Percentiles rank a stretch among this genome's conserved stretches.
Conservation (phyloP, 2,329 filamentous ascomycete genomes). For the Fonsecaea nubica region DNA sequence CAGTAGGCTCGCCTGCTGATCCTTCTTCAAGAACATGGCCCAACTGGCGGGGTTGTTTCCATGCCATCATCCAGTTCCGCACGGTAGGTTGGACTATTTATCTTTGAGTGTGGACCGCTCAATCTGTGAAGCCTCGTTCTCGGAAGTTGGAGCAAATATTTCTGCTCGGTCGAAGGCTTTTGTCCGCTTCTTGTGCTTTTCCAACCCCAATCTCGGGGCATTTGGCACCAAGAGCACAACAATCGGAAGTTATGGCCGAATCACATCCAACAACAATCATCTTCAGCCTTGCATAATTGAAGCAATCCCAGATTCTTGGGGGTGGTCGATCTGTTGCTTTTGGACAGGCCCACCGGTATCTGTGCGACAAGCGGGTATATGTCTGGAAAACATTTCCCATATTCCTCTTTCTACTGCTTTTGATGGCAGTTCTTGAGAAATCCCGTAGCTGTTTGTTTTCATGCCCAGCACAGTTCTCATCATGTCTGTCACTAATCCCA, state of each 20-base stretch:
- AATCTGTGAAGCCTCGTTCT: not conserved
- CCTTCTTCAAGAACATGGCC: not conserved
- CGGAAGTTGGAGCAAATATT: not conserved
- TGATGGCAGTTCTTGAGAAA: not conserved
- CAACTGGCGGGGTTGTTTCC: not conserved
- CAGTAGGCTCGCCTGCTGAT: not conserved
- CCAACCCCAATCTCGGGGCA: not conserved
- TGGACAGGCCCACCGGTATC: not conserved
- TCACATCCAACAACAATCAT: not conserved
- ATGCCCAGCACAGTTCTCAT: not conserved
- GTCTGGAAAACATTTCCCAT: not conserved
- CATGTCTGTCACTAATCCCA: not conserved
- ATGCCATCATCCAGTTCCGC: not conserved
- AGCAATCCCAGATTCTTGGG: constrained; percentile 8
- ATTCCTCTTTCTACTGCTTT: not conserved
- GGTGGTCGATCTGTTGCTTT: constrained; percentile 2
- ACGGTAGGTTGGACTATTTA: not conserved
- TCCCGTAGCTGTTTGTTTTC: not conserved
- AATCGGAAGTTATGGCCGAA: not conserved
- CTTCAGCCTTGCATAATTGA: constrained; percentile 9
- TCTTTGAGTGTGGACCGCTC: not conserved
- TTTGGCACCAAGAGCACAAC: not conserved
- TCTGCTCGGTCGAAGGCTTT: not conserved
- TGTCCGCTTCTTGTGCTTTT: not conserved
- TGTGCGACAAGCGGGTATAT: not conserved